phyloP scores from a whole-genome alignment of 306 rosid genomes.

The Gillenia trifoliata region DNA sequence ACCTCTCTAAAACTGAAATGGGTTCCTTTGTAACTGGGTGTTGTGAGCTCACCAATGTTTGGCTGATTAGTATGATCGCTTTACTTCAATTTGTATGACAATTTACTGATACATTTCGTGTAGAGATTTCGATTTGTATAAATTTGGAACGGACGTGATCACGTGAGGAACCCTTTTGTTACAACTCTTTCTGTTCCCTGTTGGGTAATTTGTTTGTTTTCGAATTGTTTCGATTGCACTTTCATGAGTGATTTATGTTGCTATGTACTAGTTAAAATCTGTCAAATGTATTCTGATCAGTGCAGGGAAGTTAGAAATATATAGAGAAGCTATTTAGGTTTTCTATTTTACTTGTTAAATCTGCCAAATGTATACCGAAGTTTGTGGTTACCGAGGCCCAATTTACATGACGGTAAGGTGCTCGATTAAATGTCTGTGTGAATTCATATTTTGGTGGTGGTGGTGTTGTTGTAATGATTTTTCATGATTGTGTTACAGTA shows the following conservation, averaged over 20 bases:
- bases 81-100: neutral
- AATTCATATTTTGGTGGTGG: neutral
- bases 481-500: conserved; percentile 44
- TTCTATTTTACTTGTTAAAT: neutral
- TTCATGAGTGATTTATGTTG: too few relatives aligned
- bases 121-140: neutral
- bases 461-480: neutral
- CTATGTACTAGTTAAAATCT: too few relatives aligned
- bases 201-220: too few relatives aligned
- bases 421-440: conserved; percentile 35
- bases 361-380: too few relatives aligned
- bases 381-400: conserved; percentile 80
- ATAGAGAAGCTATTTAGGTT: neutral
- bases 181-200: too few relatives aligned
- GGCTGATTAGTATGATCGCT: neutral
- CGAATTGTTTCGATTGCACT: neutral
- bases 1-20: neutral
- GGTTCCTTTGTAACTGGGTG: neutral
- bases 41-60: neutral
- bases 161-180: too few relatives aligned
- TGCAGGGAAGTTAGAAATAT: neutral
- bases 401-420: conserved; percentile 88
- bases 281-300: neutral
- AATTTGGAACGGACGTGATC: too few relatives aligned
- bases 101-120: neutral